Percentiles rank a stretch among this genome's conserved stretches.
phyloP scores from a whole-genome alignment of 805 yeast species.

The Ogataea glucozyma region DNA sequence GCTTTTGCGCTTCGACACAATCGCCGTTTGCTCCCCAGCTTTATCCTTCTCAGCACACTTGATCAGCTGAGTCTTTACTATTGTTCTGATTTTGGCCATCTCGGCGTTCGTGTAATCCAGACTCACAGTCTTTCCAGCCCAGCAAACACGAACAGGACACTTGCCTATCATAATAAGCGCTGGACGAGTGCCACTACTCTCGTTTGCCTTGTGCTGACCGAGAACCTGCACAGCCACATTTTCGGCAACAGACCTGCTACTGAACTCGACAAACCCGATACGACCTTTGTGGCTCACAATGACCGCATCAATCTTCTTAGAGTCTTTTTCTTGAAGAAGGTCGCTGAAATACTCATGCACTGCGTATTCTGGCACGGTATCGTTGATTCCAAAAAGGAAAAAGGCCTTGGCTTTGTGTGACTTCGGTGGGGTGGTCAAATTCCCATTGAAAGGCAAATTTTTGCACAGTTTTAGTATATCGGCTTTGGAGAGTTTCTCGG shows the following conservation, averaged over 20 bases:
- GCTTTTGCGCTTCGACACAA: background rate
- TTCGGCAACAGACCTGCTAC: conserved; percentile 52
- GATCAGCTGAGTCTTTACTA: conserved; percentile 54
- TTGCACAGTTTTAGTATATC: conserved; percentile 56
- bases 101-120: conserved; percentile 47
- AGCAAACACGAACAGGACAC: conserved; percentile 51
- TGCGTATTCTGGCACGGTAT: conserved; percentile 63
- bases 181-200: conserved; percentile 24
- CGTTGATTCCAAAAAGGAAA: conserved; percentile 74
- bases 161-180: conserved; percentile 37
- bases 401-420: conserved; percentile 52
- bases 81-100: conserved; percentile 46
- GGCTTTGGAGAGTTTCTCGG: conserved; percentile 28
- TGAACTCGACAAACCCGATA: conserved; percentile 64
- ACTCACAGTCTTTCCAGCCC: conserved; percentile 48
- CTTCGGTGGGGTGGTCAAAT: conserved; percentile 42
- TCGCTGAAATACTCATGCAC: conserved; percentile 51
- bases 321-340: conserved; percentile 18
- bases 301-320: conserved; percentile 41
- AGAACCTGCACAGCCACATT: conserved; percentile 34
- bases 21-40: background rate
- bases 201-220: background rate
- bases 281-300: conserved; percentile 57
- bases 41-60: conserved; percentile 48
- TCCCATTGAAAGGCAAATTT: conserved; percentile 69